Evolutionary conservation across 2,329 filamentous ascomycete genomes (phyloP), one percentile per base, ranked within the genome.

Genomic region (Corinectria fuckeliana): DNA sequence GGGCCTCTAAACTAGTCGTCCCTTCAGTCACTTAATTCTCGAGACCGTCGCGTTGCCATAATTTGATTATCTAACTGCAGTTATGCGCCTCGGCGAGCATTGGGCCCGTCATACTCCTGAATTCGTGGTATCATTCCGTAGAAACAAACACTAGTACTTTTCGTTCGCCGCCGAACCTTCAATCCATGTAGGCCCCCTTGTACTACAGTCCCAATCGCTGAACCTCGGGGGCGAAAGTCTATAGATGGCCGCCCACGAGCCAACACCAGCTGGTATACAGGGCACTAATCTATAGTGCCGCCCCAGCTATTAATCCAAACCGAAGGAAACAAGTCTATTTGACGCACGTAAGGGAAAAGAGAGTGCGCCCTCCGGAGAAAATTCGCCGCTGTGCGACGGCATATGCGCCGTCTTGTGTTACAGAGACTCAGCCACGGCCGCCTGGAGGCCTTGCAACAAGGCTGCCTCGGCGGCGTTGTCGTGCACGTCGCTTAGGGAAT

Each of bases 401-500:
- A 21, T 47, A 28, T 18, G 11, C n/a, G 5, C 25, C 21, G 9
- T 38, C 18, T 38, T 50, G 36, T 10, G 53, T 62, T 51, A 70
- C 48, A 67, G 20, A 5, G 64, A 64, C 44, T 70, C 69, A 50
- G 74, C 74, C 38, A 76, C 71, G 7, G 70, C 75, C 8, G 72
- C 74, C 50, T 76, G 75, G 1, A 76, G 69, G 5, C 74, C 73
- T 55, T 76, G 72, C 6, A 76, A 54, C 14, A 76, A 63, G 20
- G 74, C 73, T 18, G 69, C 74, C 52, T 76, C 75, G 13, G 72
- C 72, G 20, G 69, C 74, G 34, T 75, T 73, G 53, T 76, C 74
- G 51, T 76, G 67, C 55, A 68, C 48, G 21, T 71, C 66, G 49
- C 57, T 50, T 6, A 68, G 54, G 11, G 64, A 63, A 25, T 69